Evolutionary conservation across 176 grass and related monocot genomes (phyloP).

Genomic region (Chrysopogon serrulatus): DNA sequence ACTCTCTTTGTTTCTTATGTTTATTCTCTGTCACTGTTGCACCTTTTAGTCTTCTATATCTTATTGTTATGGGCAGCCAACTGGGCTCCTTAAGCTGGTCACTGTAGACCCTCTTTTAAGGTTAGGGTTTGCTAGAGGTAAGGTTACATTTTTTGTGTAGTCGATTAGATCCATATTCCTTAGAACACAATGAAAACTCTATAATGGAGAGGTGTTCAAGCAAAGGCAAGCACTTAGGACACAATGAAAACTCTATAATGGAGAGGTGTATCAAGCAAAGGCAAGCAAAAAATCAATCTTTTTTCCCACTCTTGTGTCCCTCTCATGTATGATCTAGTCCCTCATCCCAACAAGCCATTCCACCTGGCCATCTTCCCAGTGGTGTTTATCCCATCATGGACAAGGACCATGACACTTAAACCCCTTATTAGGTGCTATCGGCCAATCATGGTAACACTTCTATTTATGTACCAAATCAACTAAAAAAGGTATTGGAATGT

Average conservation of each 20-base stretch:
- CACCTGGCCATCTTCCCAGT: neutral
- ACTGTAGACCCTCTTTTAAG: neutral
- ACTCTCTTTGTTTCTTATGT: neutral
- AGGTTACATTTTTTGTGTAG: neutral
- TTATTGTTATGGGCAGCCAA: neutral
- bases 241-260: neutral
- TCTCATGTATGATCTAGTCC: neutral
- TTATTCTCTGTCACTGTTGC: neutral
- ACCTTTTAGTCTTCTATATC: neutral
- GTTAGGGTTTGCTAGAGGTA: neutral
- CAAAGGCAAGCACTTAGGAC: too few relatives aligned
- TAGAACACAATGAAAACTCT: too few relatives aligned
- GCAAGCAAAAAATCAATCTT: neutral
- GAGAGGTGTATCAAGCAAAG: neutral
- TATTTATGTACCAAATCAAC: neutral
- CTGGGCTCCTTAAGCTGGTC: neutral
- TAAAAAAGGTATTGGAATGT: neutral
- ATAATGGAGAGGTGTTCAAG: too few relatives aligned
- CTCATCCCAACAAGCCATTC: neutral
- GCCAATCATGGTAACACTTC: neutral
- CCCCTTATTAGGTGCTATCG: slow-evolving; percentile 3
- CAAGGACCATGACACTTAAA: neutral
- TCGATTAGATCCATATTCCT: neutral
- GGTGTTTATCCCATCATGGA: too few relatives aligned
- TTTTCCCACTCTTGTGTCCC: neutral